Evolutionary conservation across 2,329 filamentous ascomycete species (phyloP), one percentile per base, ranked within the genome.

Genomic region (Colletotrichum simmondsii): DNA sequence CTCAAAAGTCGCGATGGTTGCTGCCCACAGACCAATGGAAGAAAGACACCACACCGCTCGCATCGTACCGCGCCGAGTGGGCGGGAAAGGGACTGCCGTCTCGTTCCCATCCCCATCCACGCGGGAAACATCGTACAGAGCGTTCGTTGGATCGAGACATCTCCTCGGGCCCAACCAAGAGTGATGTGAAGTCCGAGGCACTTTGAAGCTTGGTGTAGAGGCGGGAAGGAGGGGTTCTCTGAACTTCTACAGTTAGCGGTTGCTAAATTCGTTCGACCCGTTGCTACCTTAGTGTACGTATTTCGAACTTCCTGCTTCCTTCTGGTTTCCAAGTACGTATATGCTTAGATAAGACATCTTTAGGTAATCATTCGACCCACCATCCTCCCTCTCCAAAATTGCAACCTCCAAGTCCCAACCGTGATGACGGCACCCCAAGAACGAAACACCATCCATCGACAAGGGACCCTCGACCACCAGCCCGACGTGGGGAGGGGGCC

Each of bases 41-140:
- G 42, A 19, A n/a, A 28, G 60, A 30, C 61, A 64, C 46, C 61
- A 42, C 58, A 53, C 61, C 61, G 42, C 46, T 64, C 61, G 61
- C 46, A 42, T 30, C 24, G 35, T 37, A 19, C n/a, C 35, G 35
- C 58, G 11, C 12, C 16, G 42, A 35, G n/a, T 49, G 42, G 24
- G 60, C 42, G 26, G 60, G 60, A 57, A 42, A 22, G 42, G 49
- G 52, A 63, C 26, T 16, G 28, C 46, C 60, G 52, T 42, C 37
- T 42, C 37, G 14, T 53, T 49, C 6, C 22, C 46, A 26, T 26
- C 16, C 24, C 30, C 30, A 26, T 19, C 61, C 16, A 54, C 46
- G n/a, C 19, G 42, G 42, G 42, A 63, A 53, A 22, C n/a, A 37
- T 7, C 46, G 7, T 12, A 53, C 28, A 64, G n/a, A n/a, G 8